These are phyloP conservation scores for Floccularia luteovirens DNA, from an alignment of 768 basidiomycete genomes.

Conservation along the genomic window DNA sequence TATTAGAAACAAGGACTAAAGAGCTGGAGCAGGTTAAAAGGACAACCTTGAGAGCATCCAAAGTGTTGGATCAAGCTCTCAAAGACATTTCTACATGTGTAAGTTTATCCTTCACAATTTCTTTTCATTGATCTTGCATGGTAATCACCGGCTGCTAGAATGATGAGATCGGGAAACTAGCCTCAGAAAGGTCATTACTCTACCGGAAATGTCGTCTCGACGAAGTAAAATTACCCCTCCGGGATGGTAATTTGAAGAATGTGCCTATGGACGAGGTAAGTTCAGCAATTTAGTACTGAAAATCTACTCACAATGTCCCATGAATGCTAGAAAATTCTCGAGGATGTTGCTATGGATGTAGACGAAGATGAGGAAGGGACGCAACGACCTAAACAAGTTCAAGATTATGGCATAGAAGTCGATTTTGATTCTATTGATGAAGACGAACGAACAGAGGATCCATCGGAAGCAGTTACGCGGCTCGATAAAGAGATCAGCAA, in stretches of 20 bases:
- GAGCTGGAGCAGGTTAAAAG: conserved; percentile 72
- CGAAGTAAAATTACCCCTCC: conserved; percentile 78
- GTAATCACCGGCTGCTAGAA: conserved; percentile 15
- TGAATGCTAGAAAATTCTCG: conserved; percentile 58
- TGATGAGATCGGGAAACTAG: conserved; percentile 87
- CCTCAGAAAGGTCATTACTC: conserved; percentile 75
- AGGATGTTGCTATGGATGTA: conserved; percentile 50
- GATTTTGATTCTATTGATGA: conserved; percentile 73
- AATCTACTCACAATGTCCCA: conserved; percentile 4
- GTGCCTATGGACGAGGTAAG: conserved; percentile 94
- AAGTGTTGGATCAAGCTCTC: conserved; percentile 75
- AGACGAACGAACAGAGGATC: conserved; percentile 65
- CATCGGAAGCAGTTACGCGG: conserved; percentile 56
- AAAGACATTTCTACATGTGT: conserved; percentile 87
- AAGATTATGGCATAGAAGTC: conserved; percentile 86
- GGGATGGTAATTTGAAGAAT: conserved; percentile 68
- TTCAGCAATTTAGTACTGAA: neutral
- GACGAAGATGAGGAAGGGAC: conserved; percentile 84
- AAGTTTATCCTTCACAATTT: conserved; percentile 10
- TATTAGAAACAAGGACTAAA: conserved; percentile 66
- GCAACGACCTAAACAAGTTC: conserved; percentile 62
- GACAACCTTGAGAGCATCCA: conserved; percentile 59
- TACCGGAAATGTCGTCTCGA: conserved; percentile 94
- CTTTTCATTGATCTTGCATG: neutral
- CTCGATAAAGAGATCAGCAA: conserved; percentile 69